Conservation (phyloP, 2,329 filamentous ascomycete genomes). For the Raffaelea ambrosiae region DNA sequence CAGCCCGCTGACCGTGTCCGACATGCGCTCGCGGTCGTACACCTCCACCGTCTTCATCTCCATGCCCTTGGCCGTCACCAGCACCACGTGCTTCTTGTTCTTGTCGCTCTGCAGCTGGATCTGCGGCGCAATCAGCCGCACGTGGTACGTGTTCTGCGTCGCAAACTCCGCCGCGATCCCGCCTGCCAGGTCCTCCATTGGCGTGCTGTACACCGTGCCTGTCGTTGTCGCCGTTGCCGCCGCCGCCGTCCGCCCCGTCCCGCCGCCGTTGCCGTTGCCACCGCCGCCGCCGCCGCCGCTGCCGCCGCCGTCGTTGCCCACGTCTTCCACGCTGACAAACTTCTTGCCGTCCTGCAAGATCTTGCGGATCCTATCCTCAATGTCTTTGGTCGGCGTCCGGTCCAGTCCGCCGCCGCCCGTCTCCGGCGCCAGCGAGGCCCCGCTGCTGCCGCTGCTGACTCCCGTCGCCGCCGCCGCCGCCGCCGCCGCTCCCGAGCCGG, state of each 20-base stretch:
- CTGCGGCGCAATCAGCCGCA: constrained; percentile 91
- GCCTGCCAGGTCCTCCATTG: constrained; percentile 56
- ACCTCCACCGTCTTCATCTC: constrained; percentile 95
- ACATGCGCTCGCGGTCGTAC: constrained; percentile 91
- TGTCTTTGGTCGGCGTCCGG: constrained; percentile 52
- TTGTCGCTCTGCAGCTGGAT: constrained; percentile 98
- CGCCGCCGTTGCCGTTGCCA: constrained; percentile 15
- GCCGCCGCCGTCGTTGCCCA: constrained; percentile 21
- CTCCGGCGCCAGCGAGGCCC: constrained; percentile 25
- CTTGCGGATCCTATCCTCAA: constrained; percentile 79
- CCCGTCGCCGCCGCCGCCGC: constrained; percentile 20
- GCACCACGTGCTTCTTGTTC: constrained; percentile 90
- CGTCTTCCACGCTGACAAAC: constrained; percentile 63
- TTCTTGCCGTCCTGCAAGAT: constrained; percentile 77
- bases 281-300: constrained; percentile 14
- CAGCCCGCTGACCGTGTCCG: constrained; percentile 86
- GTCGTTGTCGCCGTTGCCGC: constrained; percentile 1
- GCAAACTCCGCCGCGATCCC: constrained; percentile 83
- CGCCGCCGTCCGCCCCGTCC: too few species aligned
- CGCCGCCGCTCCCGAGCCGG: constrained; percentile 9
- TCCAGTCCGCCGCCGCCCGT: constrained; percentile 30
- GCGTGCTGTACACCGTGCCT: constrained; percentile 23
- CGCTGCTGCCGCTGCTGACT: constrained; percentile 11
- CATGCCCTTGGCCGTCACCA: constrained; percentile 97
- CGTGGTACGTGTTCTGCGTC: constrained; percentile 87